Base-by-base conservation (phyloP, 768 basidiomycete species). In the Termitomyces eurrhizus region DNA sequence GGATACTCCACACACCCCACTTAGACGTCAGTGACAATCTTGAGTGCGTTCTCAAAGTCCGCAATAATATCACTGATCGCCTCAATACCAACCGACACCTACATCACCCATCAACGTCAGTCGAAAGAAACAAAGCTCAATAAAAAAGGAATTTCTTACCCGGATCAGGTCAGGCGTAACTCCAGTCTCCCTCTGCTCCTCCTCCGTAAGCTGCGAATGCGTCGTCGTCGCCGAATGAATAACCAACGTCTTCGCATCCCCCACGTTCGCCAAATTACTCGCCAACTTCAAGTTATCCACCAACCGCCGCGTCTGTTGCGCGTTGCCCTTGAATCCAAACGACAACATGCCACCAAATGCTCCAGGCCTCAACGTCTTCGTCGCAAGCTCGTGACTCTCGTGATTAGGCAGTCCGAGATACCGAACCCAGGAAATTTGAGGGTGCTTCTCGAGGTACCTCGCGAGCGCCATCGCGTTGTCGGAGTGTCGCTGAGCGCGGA, bases 221-320 rank as follows among this genome's bases (percentile, higher is more conserved):
- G 91, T 93, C 32, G 92, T 92, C 21, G 83, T 81, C 5, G 86
- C 88, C 0, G 91, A 89, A 66, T 90, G 88, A 62, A 93, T 90
- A 41, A 90, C 88, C 16, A 93, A 80, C 6, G 88, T 90, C 75
- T 92, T 92, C 32, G 88, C 85, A 60, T 89, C 88, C 32, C 85
- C 83, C 29, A 90, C 86, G 65, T 92, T 92, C 12, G 89, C 89
- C 14, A 91, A 76, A 67, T 90, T 76, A 65, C 86, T 88, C 14
- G 88, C 89, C 7, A 93, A 79, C 68, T 80, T 83, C 59, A 94
- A 78, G 61, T 70, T 78, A 65, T 94, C 90, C 13, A 93, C 88
- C 35, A 88, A 76, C 59, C 78, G 78, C 73, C 81, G 83, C 6
- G 86, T 87, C 3, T 69, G 69, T 54, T 74, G 69, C 4, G 74